Conservation (phyloP, 225 moss, liverwort and hornwort genomes). For the Pseudoscleropodium purum region DNA sequence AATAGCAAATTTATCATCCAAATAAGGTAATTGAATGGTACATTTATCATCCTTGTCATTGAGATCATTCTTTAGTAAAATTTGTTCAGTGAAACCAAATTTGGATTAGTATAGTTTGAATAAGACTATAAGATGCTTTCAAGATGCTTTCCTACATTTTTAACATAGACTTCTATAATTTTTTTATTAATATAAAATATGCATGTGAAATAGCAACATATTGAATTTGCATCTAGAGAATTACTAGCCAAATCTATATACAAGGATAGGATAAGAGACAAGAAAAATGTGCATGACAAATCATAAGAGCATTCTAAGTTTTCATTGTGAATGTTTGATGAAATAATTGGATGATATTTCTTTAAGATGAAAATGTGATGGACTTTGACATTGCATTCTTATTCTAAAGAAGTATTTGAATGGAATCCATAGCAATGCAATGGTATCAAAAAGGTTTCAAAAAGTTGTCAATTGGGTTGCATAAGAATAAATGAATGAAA, state of each 20-base stretch:
- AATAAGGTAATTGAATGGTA: background rate
- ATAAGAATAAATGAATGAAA: background rate
- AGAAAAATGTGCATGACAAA: no score
- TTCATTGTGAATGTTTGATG: no score
- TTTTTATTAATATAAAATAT: background rate
- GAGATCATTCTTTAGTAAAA: no score
- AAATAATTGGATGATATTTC: no score
- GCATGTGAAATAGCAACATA: background rate
- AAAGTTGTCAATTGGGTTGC: background rate
- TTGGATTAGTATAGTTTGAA: background rate
- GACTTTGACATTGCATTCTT: no score
- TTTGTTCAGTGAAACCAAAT: background rate
- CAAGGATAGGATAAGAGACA: no score
- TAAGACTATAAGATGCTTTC: accelerated
- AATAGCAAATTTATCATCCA: background rate
- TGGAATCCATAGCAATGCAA: background rate
- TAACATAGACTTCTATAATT: background rate
- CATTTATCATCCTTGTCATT: background rate
- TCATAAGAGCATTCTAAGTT: no score
- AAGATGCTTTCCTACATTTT: background rate
- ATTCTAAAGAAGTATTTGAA: background rate
- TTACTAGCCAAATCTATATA: no score
- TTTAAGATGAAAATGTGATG: no score
- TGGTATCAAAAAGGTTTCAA: no score
- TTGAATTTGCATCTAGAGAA: background rate